A percentile compares a stretch with the other conserved stretches of the same genome.
Evolutionary conservation across 2,329 filamentous ascomycete species (phyloP).

Genomic region (Lithohypha guttulata): DNA sequence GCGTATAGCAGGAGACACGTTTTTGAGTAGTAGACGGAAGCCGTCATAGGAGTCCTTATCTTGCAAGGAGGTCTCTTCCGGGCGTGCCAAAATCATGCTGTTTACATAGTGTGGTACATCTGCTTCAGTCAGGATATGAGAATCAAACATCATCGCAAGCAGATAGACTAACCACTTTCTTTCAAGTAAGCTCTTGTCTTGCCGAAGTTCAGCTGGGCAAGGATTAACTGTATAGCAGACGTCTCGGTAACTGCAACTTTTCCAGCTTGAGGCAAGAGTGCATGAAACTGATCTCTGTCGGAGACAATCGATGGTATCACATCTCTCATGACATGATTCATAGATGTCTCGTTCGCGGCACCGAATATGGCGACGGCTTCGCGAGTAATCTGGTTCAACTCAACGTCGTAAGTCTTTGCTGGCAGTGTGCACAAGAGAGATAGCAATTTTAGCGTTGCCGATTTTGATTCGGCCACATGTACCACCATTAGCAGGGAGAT

Average conservation of each 20-base stretch:
- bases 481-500: constrained; percentile 15
- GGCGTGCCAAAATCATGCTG: neutral
- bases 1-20: constrained; percentile 54
- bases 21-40: constrained; percentile 30
- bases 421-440: constrained; percentile 13
- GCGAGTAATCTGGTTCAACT: neutral
- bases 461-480: constrained; percentile 17
- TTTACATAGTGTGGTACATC: constrained; percentile 3
- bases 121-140: constrained; percentile 1
- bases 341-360: constrained; percentile 12
- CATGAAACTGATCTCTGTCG: constrained; percentile 12
- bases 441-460: constrained; percentile 18
- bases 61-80: too few relatives aligned
- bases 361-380: constrained; percentile 14
- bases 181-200: constrained; percentile 8
- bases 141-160: neutral
- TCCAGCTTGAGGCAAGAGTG: constrained; percentile 11
- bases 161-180: constrained; percentile 9
- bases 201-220: constrained; percentile 17
- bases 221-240: constrained; percentile 13
- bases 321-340: constrained; percentile 18
- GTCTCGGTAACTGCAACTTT: constrained; percentile 4
- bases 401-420: neutral
- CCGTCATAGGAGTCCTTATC: neutral
- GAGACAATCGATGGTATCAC: constrained; percentile 18